Conservation (phyloP, 1,139 yeast genomes). For the Magnusiomyces sp. region DNA sequence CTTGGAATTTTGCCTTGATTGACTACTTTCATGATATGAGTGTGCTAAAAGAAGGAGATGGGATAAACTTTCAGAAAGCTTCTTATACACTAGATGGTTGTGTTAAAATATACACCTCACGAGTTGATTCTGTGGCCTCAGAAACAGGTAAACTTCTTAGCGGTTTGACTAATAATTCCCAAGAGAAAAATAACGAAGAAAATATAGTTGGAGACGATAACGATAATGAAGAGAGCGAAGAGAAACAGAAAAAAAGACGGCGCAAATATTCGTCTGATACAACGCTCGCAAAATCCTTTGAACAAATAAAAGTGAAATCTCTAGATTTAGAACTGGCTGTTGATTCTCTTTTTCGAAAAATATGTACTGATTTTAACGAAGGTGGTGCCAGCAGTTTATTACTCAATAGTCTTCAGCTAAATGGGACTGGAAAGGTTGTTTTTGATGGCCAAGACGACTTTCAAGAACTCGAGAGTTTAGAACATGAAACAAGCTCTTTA, state of each 20-base stretch:
- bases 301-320: conserved; percentile 54
- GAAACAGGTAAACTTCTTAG: conserved; percentile 82
- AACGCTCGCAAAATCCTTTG: conserved; percentile 48
- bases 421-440: conserved; percentile 50
- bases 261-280: conserved; percentile 32
- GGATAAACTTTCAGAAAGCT: conserved; percentile 67
- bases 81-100: conserved; percentile 80
- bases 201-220: conserved; percentile 25
- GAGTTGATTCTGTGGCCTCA: conserved; percentile 87
- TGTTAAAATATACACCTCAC: conserved; percentile 71
- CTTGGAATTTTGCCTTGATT: conserved; percentile 81
- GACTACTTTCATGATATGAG: conserved; percentile 74
- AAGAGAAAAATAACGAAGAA: conserved; percentile 13
- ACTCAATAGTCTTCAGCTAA: conserved; percentile 59
- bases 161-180: conserved; percentile 45
- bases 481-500: conserved; percentile 15
- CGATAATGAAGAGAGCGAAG: conserved; percentile 26
- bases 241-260: conserved; percentile 17
- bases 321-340: conserved; percentile 70
- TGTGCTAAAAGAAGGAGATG: conserved; percentile 50
- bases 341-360: conserved; percentile 84
- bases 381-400: conserved; percentile 87
- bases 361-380: conserved; percentile 87
- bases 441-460: conserved; percentile 40
- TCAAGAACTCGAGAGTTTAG: conserved; percentile 6